Base-by-base conservation (phyloP, 352 stramenopile species). In the Pythium dissotocum region DNA sequence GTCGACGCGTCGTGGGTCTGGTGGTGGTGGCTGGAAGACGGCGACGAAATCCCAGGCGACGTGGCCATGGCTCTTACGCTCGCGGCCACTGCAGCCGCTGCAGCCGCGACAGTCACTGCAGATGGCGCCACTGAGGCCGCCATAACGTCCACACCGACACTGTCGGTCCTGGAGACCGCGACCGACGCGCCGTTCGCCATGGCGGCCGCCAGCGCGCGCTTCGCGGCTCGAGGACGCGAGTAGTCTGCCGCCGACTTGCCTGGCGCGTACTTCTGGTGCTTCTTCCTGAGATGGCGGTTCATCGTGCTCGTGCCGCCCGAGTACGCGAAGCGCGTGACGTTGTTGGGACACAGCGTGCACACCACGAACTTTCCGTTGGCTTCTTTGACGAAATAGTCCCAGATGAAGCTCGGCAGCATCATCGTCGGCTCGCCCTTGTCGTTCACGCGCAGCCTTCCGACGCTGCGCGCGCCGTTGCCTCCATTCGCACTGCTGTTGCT, bases 321-420 rank as follows among this genome's bases (percentile, higher is more conserved):
- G 66, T 94, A 94, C 30, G 86, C 86, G 68, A 94, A 94, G 46
- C 84, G 80, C 55, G 86, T 92, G 28, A 67, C 76, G 63, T 88
- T 81, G 24, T 78, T 73, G 7, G 86, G 79, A 36, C 86, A 94
- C 21, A 92, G 64, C 49, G 83, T 90, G 68, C 86, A 94, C 16
- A 91, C 77, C 16, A 94, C 84, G 63, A 80, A 94, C 71, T 94
- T 94, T 55, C 82, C 83, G 28, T 77, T 89, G 40, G 73, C 68
- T 62, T 91, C 83, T 61, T 91, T 91, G 57, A 91, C 72, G 65
- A 94, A 94, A 65, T 90, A 91, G 75, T 94, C 83, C 86, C 86
- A 94, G 58, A 94, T 94, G 74, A 92, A 94, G 57, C 76, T 88
- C 32, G 86, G 85, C 30, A 93, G 75, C 63, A 80, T 84, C 79